phyloP scores from a whole-genome alignment of 2,329 filamentous ascomycete species.

The Stenocarpella maydis region DNA sequence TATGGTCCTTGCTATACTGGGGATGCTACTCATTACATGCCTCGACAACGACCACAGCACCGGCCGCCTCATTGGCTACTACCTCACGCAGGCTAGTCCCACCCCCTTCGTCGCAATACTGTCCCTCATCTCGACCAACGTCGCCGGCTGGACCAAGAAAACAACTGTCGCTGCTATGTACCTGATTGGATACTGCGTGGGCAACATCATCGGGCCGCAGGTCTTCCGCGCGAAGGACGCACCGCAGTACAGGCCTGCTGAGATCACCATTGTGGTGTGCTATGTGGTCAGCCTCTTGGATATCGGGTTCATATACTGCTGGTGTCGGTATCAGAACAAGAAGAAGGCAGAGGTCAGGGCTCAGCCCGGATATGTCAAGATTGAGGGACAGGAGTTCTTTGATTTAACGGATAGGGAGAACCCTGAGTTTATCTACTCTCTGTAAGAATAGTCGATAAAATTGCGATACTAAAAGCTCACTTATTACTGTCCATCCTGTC shows the following conservation, averaged over 20 bases:
- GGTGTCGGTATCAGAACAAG: slow-evolving; percentile 65
- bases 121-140: slow-evolving; percentile 69
- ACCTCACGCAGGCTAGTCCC: slow-evolving; percentile 67
- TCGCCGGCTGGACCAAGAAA: slow-evolving; percentile 66
- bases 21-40: slow-evolving; percentile 70
- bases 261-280: slow-evolving; percentile 70
- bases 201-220: slow-evolving; percentile 64
- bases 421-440: slow-evolving; percentile 67
- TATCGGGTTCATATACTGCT: slow-evolving; percentile 69
- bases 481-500: not conserved
- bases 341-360: slow-evolving; percentile 63
- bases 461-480: no score
- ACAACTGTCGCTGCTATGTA: slow-evolving; percentile 64
- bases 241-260: slow-evolving; percentile 68
- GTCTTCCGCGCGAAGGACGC: slow-evolving; percentile 64
- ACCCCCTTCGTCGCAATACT: slow-evolving; percentile 71
- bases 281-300: slow-evolving; percentile 61
- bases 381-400: slow-evolving; percentile 74
- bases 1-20: slow-evolving; percentile 61
- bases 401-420: slow-evolving; percentile 75
- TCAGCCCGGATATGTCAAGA: slow-evolving; percentile 63
- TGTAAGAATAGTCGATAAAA: slow-evolving; percentile 46
- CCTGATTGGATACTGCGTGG: slow-evolving; percentile 59
- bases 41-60: slow-evolving; percentile 64
- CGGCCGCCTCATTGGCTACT: slow-evolving; percentile 70